Percentiles rank a stretch among this genome's conserved stretches.
Conservation (phyloP, 106 monocot genomes). For the Posidonia australis region DNA sequence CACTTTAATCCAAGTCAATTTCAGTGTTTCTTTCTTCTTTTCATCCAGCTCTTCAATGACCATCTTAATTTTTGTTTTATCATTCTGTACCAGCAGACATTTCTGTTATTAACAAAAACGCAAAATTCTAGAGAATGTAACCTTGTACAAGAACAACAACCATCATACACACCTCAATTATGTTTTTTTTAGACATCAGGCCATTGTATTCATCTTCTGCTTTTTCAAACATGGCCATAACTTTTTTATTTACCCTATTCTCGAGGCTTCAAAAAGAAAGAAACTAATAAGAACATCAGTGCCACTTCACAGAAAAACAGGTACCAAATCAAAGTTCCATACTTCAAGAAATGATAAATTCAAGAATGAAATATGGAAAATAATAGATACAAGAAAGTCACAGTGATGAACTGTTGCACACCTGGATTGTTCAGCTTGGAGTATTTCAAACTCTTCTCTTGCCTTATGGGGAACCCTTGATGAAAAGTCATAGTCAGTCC, state of each 20-base stretch:
- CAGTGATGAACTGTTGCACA: constrained; percentile 14
- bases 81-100: constrained; percentile 45
- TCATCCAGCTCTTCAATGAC: constrained; percentile 98
- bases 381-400: neutral
- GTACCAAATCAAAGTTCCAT: neutral
- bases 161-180: constrained; percentile 54
- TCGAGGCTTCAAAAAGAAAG: constrained; percentile 52
- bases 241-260: constrained; percentile 96
- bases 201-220: constrained; percentile 96
- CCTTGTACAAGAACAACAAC: neutral
- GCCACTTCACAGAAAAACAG: neutral
- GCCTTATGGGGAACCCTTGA: constrained; percentile 48
- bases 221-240: constrained; percentile 98
- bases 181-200: constrained; percentile 76
- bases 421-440: constrained; percentile 76
- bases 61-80: constrained; percentile 84
- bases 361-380: no score
- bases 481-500: constrained; percentile 91
- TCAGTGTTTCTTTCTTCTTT: constrained; percentile 92
- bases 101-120: neutral
- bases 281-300: neutral
- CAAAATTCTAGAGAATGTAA: neutral
- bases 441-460: constrained; percentile 55
- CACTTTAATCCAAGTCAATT: constrained; percentile 93
- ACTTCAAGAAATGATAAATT: no score